phyloP scores from a whole-genome alignment of 768 basidiomycete species.

The Hirschioporus abietinus region DNA sequence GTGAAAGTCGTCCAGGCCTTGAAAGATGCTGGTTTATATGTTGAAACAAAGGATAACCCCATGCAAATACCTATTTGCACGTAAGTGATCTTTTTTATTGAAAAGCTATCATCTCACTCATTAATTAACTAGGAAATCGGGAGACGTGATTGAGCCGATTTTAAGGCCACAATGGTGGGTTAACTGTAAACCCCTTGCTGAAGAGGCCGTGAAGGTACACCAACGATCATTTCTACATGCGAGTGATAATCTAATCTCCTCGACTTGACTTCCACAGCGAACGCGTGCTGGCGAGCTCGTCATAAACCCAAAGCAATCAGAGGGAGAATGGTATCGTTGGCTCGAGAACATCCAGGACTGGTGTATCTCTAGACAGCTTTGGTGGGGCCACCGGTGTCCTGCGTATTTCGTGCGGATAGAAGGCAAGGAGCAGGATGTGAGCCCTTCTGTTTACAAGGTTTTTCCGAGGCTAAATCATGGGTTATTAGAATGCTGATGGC shows the following conservation, averaged over 20 bases:
- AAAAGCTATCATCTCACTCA: slow-evolving; percentile 8
- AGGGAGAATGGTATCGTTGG: slow-evolving; percentile 96
- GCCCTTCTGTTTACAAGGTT: slow-evolving; percentile 16
- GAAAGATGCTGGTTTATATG: slow-evolving; percentile 77
- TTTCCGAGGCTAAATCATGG: not conserved
- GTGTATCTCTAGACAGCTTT: slow-evolving; percentile 98
- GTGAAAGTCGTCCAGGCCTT: slow-evolving; percentile 77
- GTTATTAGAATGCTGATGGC: slow-evolving; percentile 54
- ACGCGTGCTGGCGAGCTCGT: slow-evolving; percentile 82
- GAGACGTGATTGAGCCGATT: slow-evolving; percentile 91
- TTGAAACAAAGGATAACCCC: slow-evolving; percentile 93
- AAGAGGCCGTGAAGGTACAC: slow-evolving; percentile 78
- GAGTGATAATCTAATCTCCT: slow-evolving; percentile 2
- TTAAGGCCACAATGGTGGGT: slow-evolving; percentile 99
- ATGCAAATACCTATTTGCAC: slow-evolving; percentile 96
- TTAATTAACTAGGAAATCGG: slow-evolving; percentile 67
- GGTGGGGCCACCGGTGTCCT: slow-evolving; percentile 98
- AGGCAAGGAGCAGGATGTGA: slow-evolving; percentile 62
- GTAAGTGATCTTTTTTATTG: slow-evolving; percentile 30
- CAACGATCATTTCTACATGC: not conserved
- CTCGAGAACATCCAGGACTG: slow-evolving; percentile 94
- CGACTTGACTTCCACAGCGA: slow-evolving; percentile 43
- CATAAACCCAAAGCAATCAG: slow-evolving; percentile 80
- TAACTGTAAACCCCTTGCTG: slow-evolving; percentile 83
- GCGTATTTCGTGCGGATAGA: slow-evolving; percentile 90